Evolutionary conservation across 2,329 filamentous ascomycete species (phyloP), one percentile per base, ranked within the genome.

Genomic region (Coniochaeta sp.): DNA sequence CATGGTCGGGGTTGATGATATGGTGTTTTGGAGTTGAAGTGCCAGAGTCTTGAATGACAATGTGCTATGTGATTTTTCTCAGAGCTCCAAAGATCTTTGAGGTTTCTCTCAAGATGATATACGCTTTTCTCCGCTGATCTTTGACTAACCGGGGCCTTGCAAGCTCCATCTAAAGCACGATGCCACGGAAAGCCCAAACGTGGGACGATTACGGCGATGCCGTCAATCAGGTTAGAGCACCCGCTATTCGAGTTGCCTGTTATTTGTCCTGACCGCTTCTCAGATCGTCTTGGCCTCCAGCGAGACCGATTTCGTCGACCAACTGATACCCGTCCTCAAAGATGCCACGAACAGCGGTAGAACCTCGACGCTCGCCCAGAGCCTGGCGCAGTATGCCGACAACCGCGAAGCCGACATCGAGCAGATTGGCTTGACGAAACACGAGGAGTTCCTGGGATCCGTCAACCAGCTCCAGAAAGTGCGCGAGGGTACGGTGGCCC

Each of bases 381-480:
- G 87, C 55, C 77, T 95, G 52, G 82, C 85, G 45, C 83, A 85
- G 59, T 95, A 96, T 67, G 89, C 91, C 30, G 85, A 86, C 59
- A 89, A 94, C 46, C 86, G 91, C 55, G 94, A 99, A 67, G 71
- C 81, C 13, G 91, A 97, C 61, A 97, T 99, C 58, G 94, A 99
- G 71, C 83, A 83, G 20, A 95, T 97, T 61, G 96, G 94, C 61
- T 85, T 96, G 62, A 92, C 89, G 10, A 96, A 96, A 62, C 94
- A 99, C 63, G 92, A 97, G 64, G 94, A 96, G 63, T 99, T 99
- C 64, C 86, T 97, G 30, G 83, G 82, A 57, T 96, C 92, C 0
- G 91, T 99, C 59, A 95, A 94, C 62, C 90, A 95, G 64, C 81
- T 99, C n/a, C 87, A 97, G 60, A 82, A 83, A 53, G 91, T 97